Evolutionary conservation across 441 rosid species (phyloP).

Genomic region (Populus hybrid): DNA sequence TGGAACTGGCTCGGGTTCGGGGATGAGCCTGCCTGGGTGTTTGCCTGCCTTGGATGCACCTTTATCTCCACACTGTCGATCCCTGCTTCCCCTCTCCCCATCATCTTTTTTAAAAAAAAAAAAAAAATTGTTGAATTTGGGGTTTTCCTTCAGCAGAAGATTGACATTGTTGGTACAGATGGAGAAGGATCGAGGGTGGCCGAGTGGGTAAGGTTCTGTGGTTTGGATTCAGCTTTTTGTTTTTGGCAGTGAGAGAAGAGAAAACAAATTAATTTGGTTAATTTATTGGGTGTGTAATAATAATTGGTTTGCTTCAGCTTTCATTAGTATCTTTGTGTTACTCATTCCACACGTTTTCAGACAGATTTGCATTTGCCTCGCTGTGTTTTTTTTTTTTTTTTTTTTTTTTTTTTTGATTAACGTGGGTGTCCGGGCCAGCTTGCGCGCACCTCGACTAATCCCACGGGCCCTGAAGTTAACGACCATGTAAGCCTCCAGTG

Average conservation of each 20-base stretch:
- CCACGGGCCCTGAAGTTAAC: too few species aligned
- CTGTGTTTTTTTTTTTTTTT: too few species aligned
- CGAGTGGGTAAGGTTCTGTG: neutral
- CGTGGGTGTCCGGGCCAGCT: too few species aligned
- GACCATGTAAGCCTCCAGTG: too few species aligned
- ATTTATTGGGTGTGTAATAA: neutral
- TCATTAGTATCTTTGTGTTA: too few species aligned
- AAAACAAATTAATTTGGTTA: neutral
- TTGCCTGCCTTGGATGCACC: conserved; percentile 2
- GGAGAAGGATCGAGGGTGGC: neutral
- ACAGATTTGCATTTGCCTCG: too few species aligned
- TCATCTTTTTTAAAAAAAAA: neutral
- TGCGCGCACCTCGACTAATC: too few species aligned
- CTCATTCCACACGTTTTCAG: too few species aligned
- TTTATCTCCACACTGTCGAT: conserved; percentile 11
- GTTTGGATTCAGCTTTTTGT: neutral
- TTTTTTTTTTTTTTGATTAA: too few species aligned
- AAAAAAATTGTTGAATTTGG: neutral
- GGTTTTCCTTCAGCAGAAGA: neutral
- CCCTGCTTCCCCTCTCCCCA: neutral
- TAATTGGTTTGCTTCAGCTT: neutral
- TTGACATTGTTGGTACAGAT: neutral
- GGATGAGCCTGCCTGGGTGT: neutral
- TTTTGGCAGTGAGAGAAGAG: neutral
- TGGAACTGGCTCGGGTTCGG: conserved; percentile 22